Base-by-base conservation (phyloP, 495 filamentous ascomycete genomes). In the Hyaloscypha bicolor region DNA sequence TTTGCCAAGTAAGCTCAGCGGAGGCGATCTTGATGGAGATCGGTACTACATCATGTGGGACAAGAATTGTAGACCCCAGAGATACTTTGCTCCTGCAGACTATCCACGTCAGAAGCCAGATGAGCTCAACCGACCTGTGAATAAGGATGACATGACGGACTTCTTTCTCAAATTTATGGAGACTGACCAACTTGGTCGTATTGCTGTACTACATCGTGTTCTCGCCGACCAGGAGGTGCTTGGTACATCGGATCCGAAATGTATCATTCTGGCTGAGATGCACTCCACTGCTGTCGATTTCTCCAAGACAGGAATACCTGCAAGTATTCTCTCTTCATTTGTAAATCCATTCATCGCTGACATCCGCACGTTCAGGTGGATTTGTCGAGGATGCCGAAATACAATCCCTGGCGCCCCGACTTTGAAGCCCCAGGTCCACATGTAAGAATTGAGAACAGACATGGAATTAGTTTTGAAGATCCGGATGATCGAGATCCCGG, bases 141-240 rank as follows among this genome's bases (percentile, higher is more conserved):
- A 71, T 21, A 64, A 73, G 3, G 69, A 79, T 3, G 90, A 96
- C 65, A 93, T 95, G 78, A 87, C 85, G 0, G 75, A 89, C 6
- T 94, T 94, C 76, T 93, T 96, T 65, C 78, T 94, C 21, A 78
- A 85, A 19, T 96, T 94, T 70, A 94, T 95, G 89, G 80, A 87
- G 57, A 88, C 86, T 0, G 90, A 96, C 71, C 81, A 87, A 58
- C 76, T 95, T 1, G 91, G 91, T 0, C 76, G 88, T 29, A 91
- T 96, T 35, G 87, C 88, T 21, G 87, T 72, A 0, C 77, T 82
- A 14, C 92, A 96, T 68, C 83, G 87, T 72, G 83, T 90, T 9
- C 69, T 91, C 12, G 90, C 91, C 0, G 92, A 94, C 74, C 80
- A 85, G 66, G 73, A 75, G 32, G n/a, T 55, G 0, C 25, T 62